Evolutionary conservation across 2,329 filamentous ascomycete species (phyloP).

Genomic region (Fusarium tanahbumbuense): DNA sequence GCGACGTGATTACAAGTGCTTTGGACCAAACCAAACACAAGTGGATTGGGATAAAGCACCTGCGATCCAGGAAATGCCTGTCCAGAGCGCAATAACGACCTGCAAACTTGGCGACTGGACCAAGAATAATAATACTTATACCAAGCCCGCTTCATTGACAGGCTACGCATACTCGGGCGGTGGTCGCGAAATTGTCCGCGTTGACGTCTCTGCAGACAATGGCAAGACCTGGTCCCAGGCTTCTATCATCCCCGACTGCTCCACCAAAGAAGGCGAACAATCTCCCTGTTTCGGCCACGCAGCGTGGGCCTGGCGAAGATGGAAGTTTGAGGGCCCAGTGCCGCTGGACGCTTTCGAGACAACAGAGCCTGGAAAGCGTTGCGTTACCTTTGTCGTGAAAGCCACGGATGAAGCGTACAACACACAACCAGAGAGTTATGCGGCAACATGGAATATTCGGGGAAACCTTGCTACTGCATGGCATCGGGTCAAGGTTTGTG

Average conservation of each 20-base stretch:
- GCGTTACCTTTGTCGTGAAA: slow-evolving; percentile 70
- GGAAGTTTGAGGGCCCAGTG: slow-evolving; percentile 66
- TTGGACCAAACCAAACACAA: slow-evolving; percentile 70
- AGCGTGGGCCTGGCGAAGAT: slow-evolving; percentile 73
- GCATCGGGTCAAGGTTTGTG: slow-evolving; percentile 65
- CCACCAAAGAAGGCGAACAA: slow-evolving; percentile 41
- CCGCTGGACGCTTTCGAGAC: slow-evolving; percentile 49
- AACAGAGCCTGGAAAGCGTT: slow-evolving; percentile 43
- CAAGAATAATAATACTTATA: not conserved
- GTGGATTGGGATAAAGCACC: slow-evolving; percentile 72
- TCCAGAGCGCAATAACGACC: slow-evolving; percentile 73
- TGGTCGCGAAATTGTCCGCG: slow-evolving; percentile 72
- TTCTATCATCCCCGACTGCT: slow-evolving; percentile 64
- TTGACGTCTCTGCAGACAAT: slow-evolving; percentile 73
- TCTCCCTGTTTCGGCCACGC: slow-evolving; percentile 57
- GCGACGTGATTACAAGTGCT: slow-evolving; percentile 75
- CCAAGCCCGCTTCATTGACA: slow-evolving; percentile 56
- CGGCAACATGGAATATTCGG: slow-evolving; percentile 70
- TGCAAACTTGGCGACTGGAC: slow-evolving; percentile 57
- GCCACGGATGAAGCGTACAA: slow-evolving; percentile 75
- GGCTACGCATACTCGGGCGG: slow-evolving; percentile 78
- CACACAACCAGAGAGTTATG: slow-evolving; percentile 71
- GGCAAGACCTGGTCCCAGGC: slow-evolving; percentile 74
- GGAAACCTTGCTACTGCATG: slow-evolving; percentile 76
- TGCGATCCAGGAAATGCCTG: slow-evolving; percentile 75